Evolutionary conservation across 192 early-diverging fungal species (phyloP), one percentile per base, ranked within the genome.

Genomic region (Coemansia umbellata): DNA sequence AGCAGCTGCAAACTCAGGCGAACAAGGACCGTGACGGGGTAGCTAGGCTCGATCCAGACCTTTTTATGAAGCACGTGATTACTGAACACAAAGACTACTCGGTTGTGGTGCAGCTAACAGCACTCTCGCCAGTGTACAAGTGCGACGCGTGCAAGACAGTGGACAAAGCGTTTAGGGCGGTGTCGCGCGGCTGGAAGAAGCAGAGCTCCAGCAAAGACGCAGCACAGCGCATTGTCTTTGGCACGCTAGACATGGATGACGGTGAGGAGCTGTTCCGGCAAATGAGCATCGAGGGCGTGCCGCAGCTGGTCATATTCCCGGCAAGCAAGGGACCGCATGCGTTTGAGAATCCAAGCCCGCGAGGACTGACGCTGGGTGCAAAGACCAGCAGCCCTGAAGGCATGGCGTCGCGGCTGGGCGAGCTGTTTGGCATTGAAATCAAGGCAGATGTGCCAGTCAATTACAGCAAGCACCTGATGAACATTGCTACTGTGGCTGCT

Each of bases 81-180:
- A 17, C 47, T 4, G 71, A 74, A 36, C 45, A 41, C 60, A 67
- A 63, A 31, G 56, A 53, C 56, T 74, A 74, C 43, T 57, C 71
- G 17, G 71, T 74, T n/a, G 65, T 74, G 28, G 55, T 74, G 27
- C 71, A 74, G 60, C 60, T 74, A 17, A 74, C 71, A 22, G 71
- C 71, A 24, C 56, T 74, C 10, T 36, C 60, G 23, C 64, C 71
- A n/a, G 49, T 55, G 47, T 74, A 74, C 64, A 67, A 74, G 35
- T 74, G 71, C 56, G 56, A 42, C 26, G 53, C 65, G 5, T 74
- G 71, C 52, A 47, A 56, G 6, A 45, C 31, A 2, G 32, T 74
- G 3, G 71, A 74, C 55, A 36, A 28, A 27, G 41, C 64, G 14
- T 27, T 74, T 23, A 63, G 71, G 15, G 50, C 71, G 5, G 71